phyloP scores from a whole-genome alignment of 2,329 filamentous ascomycete genomes.

The Ascochyta rabiei region DNA sequence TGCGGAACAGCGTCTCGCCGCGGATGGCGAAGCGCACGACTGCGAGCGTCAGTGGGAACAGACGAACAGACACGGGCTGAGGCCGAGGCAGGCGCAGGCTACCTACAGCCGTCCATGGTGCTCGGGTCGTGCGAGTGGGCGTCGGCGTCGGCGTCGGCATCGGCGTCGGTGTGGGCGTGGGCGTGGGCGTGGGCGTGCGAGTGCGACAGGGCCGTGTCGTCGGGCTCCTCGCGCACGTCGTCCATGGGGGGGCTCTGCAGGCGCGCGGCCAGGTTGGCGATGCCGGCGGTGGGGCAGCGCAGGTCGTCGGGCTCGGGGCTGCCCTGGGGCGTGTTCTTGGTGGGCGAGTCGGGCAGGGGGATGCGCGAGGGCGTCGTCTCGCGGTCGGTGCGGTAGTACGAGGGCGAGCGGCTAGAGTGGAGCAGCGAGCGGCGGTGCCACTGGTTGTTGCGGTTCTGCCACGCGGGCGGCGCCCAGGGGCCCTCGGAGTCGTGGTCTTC shows the following conservation, averaged over 20 bases:
- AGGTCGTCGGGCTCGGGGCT: constrained; percentile 55
- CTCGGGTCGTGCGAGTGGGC: constrained; percentile 9
- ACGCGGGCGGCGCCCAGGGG: constrained; percentile 70
- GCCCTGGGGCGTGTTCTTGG: constrained; percentile 60
- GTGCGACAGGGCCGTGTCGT: constrained; percentile 35
- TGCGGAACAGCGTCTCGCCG: constrained; percentile 86
- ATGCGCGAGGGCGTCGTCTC: constrained; percentile 62
- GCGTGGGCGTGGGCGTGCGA: constrained; percentile 1
- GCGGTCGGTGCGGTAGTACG: constrained; percentile 61
- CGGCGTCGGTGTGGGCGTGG: too few relatives aligned
- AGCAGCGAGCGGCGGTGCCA: constrained; percentile 59
- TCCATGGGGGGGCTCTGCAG: constrained; percentile 42
- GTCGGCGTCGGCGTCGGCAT: too few relatives aligned
- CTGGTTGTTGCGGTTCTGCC: constrained; percentile 63
- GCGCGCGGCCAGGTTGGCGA: constrained; percentile 43
- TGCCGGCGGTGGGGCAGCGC: constrained; percentile 33
- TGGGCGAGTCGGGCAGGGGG: constrained; percentile 65
- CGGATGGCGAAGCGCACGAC: constrained; percentile 88
- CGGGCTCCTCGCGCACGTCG: constrained; percentile 29
- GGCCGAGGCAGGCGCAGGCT: constrained; percentile 14
- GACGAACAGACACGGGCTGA: background rate
- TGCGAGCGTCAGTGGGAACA: constrained; percentile 48
- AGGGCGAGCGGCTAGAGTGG: constrained; percentile 62
- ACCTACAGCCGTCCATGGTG: constrained; percentile 46
- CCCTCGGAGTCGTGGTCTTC: constrained; percentile 49